Percentiles rank a stretch among this genome's conserved stretches.
phyloP scores from a whole-genome alignment of 164 flowering plant species.

The Paratinospora sagittata region DNA sequence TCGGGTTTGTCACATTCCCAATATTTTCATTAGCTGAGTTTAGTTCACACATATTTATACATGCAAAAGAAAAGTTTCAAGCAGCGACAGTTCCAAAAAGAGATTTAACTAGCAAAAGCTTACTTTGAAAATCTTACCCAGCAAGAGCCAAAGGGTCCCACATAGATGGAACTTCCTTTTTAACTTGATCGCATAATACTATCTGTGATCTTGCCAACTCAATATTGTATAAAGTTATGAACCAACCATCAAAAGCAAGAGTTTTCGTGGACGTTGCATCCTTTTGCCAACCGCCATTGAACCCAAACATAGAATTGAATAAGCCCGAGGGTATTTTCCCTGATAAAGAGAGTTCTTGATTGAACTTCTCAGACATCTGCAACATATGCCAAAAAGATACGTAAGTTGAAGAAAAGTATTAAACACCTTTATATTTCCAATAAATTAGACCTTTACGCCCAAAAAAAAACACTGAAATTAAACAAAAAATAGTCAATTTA shows the following conservation, averaged over 20 bases:
- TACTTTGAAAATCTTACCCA: constrained; percentile 39
- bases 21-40: background rate
- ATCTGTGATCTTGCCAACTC: constrained; percentile 60
- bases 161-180: constrained; percentile 60
- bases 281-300: constrained; percentile 69
- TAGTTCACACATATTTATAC: background rate
- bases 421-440: too few relatives aligned
- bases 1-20: background rate
- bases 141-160: constrained; percentile 89
- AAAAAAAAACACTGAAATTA: too few relatives aligned
- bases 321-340: constrained; percentile 79
- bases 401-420: too few relatives aligned
- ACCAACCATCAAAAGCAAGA: constrained; percentile 87
- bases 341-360: constrained; percentile 54
- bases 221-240: constrained; percentile 60
- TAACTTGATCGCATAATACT: constrained; percentile 50
- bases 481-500: too few relatives aligned
- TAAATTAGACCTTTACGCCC: too few relatives aligned
- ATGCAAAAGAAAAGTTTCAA: background rate
- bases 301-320: constrained; percentile 67
- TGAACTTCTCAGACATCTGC: constrained; percentile 89
- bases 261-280: constrained; percentile 59
- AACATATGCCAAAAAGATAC: constrained; percentile 2
- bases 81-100: background rate
- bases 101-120: background rate